Evolutionary conservation across 306 rosid species (phyloP), one percentile per base, ranked within the genome.

Genomic region (Corylus avellana): DNA sequence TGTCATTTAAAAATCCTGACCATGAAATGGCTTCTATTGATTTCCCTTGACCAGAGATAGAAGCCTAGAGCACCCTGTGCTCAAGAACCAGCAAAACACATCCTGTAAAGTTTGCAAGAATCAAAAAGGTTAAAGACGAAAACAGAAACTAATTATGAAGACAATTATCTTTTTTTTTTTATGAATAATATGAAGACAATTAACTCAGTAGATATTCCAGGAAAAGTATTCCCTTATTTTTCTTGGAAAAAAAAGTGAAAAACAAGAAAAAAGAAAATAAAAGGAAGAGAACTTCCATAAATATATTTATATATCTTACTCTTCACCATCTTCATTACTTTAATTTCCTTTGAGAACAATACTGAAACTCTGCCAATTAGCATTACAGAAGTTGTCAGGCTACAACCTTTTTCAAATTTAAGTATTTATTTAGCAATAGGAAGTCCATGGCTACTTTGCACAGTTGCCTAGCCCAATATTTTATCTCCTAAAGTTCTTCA

Each of bases 91-190:
- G 49, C 48, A 16, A 67, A 66, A 67, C 8, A 66, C 48, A 5
- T 39, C 72, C 72, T 67, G 72, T 39, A 39, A 67, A 67, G 72
- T 67, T 7, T 39, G 25, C 18, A 67, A 67, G 27, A 32, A 67
- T 17, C 10, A 37, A 8, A 17, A 37, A 39, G 49, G 50, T 67
- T 67, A 16, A 66, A 66, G 46, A 35, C 49, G 12, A 29, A 62
- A 67, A 67, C 72, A 67, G 29, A 67, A 67, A 39, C 50, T 8
- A 67, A 39, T 67, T 20, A 67, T 67, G 13, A 67, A 67, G 25
- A 66, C 13, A 39, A 67, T 16, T 22, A 8, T 17, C 50, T 5
- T 3, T 8, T 32, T 32, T 32, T 32, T 32, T 32, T 1, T 32
- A 32, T 32, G 35, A 32, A 29, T 29, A 29, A 29, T 20, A 66